Conservation (phyloP, 495 filamentous ascomycete genomes). For the Penicillium dipodomyicola region DNA sequence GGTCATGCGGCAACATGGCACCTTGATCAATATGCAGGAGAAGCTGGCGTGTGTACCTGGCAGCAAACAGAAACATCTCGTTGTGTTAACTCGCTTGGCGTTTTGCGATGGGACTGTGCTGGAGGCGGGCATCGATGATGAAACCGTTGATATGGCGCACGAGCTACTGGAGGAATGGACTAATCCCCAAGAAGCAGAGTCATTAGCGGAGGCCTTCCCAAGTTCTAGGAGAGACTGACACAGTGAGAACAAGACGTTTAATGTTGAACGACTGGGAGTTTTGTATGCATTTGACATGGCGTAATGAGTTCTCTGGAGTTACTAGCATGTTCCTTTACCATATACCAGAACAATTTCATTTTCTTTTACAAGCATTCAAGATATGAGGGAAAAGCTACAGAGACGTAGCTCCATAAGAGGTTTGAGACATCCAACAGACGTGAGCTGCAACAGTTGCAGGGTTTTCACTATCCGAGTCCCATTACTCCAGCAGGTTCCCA, state of each 20-base stretch:
- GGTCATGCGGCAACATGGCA: constrained; percentile 50
- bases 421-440: background rate
- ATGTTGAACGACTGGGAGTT: constrained; percentile 1
- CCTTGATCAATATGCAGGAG: constrained; percentile 51
- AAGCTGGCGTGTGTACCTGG: constrained; percentile 57
- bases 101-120: constrained; percentile 62
- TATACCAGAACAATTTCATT: background rate
- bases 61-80: constrained; percentile 63
- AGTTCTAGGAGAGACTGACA: constrained; percentile 37
- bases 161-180: constrained; percentile 61
- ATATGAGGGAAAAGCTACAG: background rate
- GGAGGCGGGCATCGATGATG: constrained; percentile 65
- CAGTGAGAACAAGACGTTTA: constrained; percentile 18
- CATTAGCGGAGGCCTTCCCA: constrained; percentile 56
- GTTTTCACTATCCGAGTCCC: background rate
- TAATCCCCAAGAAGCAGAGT: constrained; percentile 69
- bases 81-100: constrained; percentile 63
- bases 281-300: constrained; percentile 2
- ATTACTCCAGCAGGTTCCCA: background rate
- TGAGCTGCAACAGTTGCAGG: background rate
- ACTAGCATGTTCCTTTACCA: background rate
- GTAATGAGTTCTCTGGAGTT: constrained; percentile 2
- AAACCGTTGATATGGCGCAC: constrained; percentile 64
- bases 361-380: background rate
- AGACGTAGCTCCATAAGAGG: background rate